Evolutionary conservation across 2,329 filamentous ascomycete species (phyloP), one percentile per base, ranked within the genome.

Genomic region (Mycosphaerella sp.): DNA sequence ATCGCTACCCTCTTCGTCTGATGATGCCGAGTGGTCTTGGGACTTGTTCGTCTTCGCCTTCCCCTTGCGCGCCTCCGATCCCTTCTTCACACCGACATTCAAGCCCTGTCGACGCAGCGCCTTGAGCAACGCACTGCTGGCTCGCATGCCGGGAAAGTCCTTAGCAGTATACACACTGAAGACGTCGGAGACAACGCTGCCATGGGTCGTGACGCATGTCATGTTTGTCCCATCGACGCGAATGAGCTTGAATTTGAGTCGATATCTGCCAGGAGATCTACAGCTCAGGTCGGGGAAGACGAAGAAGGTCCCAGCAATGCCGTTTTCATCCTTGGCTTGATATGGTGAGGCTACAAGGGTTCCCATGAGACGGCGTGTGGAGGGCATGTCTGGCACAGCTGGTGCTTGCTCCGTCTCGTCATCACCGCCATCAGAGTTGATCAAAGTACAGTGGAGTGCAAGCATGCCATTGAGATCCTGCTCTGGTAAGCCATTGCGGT

Each of bases 61-160:
- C 36, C 63, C 61, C 47, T 65, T 64, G 40, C 73, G 67, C 39
- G 73, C 71, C 53, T 89, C 85, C 59, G 87, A 89, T 12, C 87
- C 87, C 66, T 91, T 93, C 72, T 91, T 91, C 56, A 91, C 87
- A 32, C 87, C 87, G 55, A 93, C 89, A 44, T 89, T 82, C 62
- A 87, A 87, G 3, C 87, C 87, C 69, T 91, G 87, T 62, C 86
- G 77, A 67, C 88, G 87, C 51, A 93, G 72, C 28, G 79, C 76
- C 66, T 86, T 86, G 1, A 87, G 87, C 34, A 93, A 70, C 14
- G 78, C 74, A 21, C 85, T 89, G 66, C 85, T 89, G 1, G 86
- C 82, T 51, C 83, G 77, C 87, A 93, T 93, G 5, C 87, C 87
- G 0, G 86, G 86, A 54, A 93, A 93, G 64, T 91, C 87, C 66